phyloP scores from a whole-genome alignment of 1,284 basidiomycete genomes.

The Lignosus rhinocerotis region DNA sequence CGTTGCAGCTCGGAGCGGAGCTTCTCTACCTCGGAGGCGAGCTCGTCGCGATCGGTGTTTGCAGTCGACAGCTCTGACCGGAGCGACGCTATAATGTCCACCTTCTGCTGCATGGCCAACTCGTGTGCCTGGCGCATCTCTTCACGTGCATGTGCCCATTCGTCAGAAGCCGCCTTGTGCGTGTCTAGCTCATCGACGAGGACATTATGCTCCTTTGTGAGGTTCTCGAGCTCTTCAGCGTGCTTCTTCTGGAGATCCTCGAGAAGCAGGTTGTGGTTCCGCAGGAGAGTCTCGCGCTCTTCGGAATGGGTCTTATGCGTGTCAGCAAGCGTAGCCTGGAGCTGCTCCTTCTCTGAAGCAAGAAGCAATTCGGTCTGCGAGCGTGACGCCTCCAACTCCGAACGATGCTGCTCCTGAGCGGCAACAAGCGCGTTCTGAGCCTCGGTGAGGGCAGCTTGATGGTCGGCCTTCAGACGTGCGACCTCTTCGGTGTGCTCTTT shows the following conservation, averaged over 20 bases:
- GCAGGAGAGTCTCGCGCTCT: conserved; percentile 45
- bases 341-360: conserved; percentile 41
- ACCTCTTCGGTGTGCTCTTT: conserved; percentile 43
- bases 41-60: conserved; percentile 52
- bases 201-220: conserved; percentile 53
- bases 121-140: conserved; percentile 53
- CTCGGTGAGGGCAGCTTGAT: conserved; percentile 45
- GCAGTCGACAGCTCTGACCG: conserved; percentile 49
- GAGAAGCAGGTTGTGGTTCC: conserved; percentile 55
- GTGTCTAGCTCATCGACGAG: conserved; percentile 63
- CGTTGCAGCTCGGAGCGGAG: conserved; percentile 62
- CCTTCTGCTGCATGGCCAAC: conserved; percentile 51
- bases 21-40: conserved; percentile 54
- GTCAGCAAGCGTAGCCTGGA: conserved; percentile 40
- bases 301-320: conserved; percentile 38
- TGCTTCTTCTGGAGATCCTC: conserved; percentile 39
- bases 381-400: conserved; percentile 42
- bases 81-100: conserved; percentile 44
- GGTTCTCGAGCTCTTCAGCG: conserved; percentile 39
- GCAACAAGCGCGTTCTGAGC: conserved; percentile 45
- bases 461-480: conserved; percentile 44
- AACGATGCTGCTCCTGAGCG: conserved; percentile 47
- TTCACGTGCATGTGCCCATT: conserved; percentile 53
- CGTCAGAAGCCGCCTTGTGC: conserved; percentile 60
- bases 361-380: conserved; percentile 40